Base-by-base conservation (phyloP, 106 monocot species). In the Triglochin maritima region DNA sequence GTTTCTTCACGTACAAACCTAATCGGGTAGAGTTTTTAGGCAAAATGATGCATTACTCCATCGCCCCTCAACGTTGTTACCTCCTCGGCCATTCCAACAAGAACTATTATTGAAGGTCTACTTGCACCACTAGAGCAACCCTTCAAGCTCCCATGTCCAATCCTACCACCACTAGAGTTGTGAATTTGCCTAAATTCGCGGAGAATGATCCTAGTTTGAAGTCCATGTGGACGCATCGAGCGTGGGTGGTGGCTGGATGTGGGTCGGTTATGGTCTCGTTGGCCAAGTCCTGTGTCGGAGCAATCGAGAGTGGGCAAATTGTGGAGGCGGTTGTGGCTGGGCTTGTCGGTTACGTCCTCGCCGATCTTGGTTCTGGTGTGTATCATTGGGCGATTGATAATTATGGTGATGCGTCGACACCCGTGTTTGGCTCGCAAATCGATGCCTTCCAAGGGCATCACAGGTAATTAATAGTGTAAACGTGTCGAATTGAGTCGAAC, bases 381-480 rank as follows among this genome's bases (percentile, higher is more conserved):
- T 93, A 83, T 71, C 93, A 88, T 76, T 93, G 88, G 83, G 79
- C 58, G 68, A 49, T 88, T 64, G 93, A 93, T 79, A 93, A 88
- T 83, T 93, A 93, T 77, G 93, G 93, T 17, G 61, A 62, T 62
- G 44, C 81, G 15, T 71, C 83, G 6, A 93, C 93, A 0, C 88
- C 88, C 17, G 17, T 83, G 10, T 80, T 88, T 70, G 88, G 93
- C 58, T 3, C 83, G 9, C 93, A 93, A 59, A 84, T 93, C 59
- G 83, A 79, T 5, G 86, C 83, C 15, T 93, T 93, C 81, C 93
- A 86, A 66, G 93, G 88, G 50, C 93, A 93, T 76, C 93, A 93
- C 79, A 75, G 75, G 62, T 57, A 65, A 43, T n/a, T n/a, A n/a
- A n/a, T n/a, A 13, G 17, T 15, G 9, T 55, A 55, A 55, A 55